Percentiles rank a stretch among this genome's conserved stretches.
phyloP scores from a whole-genome alignment of 768 basidiomycete species.

The Panaeolus papilionaceus region DNA sequence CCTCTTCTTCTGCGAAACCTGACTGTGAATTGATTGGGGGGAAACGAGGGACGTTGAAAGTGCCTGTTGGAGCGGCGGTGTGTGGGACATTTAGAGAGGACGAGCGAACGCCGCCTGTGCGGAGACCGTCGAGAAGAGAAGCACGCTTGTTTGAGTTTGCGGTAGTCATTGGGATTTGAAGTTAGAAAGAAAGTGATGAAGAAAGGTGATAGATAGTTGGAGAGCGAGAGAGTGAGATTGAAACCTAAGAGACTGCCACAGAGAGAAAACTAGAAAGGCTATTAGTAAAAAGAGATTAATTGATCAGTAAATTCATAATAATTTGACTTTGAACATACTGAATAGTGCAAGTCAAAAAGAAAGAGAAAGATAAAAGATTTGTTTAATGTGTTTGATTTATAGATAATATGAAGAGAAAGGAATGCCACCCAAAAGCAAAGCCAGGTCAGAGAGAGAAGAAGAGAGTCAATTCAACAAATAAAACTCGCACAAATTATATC shows the following conservation, averaged over 20 bases:
- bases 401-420: constrained; percentile 35
- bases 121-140: constrained; percentile 86
- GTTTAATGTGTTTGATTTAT: constrained; percentile 30
- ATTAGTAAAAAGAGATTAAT: constrained; percentile 23
- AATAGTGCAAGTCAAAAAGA: constrained; percentile 31
- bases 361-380: constrained; percentile 29
- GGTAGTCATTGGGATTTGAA: constrained; percentile 50
- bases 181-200: constrained; percentile 35
- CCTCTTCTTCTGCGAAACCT: constrained; percentile 60
- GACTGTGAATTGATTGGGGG: constrained; percentile 48
- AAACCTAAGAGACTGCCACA: neutral
- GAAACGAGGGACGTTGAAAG: constrained; percentile 72
- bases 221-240: neutral
- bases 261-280: constrained; percentile 21
- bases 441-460: constrained; percentile 40
- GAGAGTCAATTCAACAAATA: constrained; percentile 37
- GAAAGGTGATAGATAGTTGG: constrained; percentile 24
- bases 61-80: constrained; percentile 66
- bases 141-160: constrained; percentile 67
- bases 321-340: neutral
- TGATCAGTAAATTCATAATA: neutral
- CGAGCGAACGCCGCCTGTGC: constrained; percentile 91
- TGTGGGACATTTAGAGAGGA: constrained; percentile 65
- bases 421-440: constrained; percentile 38
- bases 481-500: constrained; percentile 23